Conservation (phyloP, 495 filamentous ascomycete genomes). For the Bacidia gigantensis region DNA sequence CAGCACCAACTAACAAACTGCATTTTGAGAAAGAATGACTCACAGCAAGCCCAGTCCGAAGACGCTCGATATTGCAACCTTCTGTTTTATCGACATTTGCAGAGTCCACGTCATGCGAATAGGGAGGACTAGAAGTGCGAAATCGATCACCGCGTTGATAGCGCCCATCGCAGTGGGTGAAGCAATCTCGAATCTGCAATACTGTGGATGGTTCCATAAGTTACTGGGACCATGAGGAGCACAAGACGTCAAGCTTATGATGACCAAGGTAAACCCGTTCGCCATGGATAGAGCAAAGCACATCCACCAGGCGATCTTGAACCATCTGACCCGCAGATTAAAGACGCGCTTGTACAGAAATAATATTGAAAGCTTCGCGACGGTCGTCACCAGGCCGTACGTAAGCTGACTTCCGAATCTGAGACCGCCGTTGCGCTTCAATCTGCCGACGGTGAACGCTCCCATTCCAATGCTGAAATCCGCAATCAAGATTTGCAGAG, state of each 20-base stretch:
- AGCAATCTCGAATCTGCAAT: neutral
- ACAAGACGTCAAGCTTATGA: neutral
- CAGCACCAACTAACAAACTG: constrained; percentile 1
- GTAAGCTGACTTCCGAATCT: constrained; percentile 6
- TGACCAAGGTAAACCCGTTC: constrained; percentile 1
- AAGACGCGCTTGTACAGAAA: constrained; percentile 18
- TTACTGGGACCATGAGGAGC: neutral
- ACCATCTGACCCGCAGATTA: constrained; percentile 3
- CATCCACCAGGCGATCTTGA: constrained; percentile 7
- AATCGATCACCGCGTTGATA: constrained; percentile 22
- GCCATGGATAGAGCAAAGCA: neutral
- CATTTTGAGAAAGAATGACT: constrained; percentile 1
- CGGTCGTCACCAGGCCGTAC: constrained; percentile 5
- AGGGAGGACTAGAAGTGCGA: constrained; percentile 22
- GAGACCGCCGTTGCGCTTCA: neutral
- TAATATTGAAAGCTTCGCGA: constrained; percentile 11
- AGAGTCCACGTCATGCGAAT: constrained; percentile 19
- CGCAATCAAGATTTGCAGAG: constrained; percentile 3
- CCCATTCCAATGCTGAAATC: neutral
- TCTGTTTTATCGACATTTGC: constrained; percentile 11
- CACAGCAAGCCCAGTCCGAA: constrained; percentile 14
- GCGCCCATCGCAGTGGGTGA: constrained; percentile 13
- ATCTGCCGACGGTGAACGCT: neutral
- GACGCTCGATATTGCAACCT: constrained; percentile 7
- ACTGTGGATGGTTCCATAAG: constrained; percentile 2